Evolutionary conservation across 345 rosid species (phyloP).

Genomic region (sweet orange (Citrus sinensis)): DNA sequence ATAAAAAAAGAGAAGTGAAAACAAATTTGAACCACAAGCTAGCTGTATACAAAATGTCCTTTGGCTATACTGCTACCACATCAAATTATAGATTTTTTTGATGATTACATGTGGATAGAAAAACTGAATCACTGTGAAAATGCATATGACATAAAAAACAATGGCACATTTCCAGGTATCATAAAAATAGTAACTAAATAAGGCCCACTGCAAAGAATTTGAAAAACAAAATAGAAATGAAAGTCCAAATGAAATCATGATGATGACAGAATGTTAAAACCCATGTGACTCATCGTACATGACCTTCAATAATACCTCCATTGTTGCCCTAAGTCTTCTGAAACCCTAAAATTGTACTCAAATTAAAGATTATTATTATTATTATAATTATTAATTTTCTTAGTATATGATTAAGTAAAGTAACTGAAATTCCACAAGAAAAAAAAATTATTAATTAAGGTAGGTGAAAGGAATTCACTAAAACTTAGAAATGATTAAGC

Average conservation of each 20-base stretch:
- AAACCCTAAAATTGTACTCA: slow-evolving; percentile 2
- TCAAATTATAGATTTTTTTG: slow-evolving; percentile 38
- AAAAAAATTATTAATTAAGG: slow-evolving; percentile 1
- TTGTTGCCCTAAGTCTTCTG: background rate
- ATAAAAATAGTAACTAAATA: background rate
- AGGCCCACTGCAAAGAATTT: slow-evolving; percentile 9
- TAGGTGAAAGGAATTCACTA: slow-evolving; percentile 29
- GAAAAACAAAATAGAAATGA: background rate
- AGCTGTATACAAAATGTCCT: slow-evolving; percentile 18
- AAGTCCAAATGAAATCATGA: slow-evolving; percentile 5
- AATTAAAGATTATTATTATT: no score
- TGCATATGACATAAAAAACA: background rate
- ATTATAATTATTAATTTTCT: no score
- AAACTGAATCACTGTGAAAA: background rate
- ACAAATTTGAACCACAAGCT: slow-evolving; percentile 17
- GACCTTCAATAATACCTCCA: background rate
- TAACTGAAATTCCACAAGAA: background rate
- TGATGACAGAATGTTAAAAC: background rate
- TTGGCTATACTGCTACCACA: slow-evolving; percentile 20
- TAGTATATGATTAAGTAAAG: background rate
- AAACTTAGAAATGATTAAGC: slow-evolving; percentile 32
- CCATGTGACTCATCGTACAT: background rate
- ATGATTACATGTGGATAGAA: slow-evolving; percentile 3
- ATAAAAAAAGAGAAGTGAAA: slow-evolving; percentile 12
- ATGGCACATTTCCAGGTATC: background rate